These are phyloP conservation scores for Vaccinium darrowii DNA, from an alignment of 148 eudicot genomes.

Conservation along the genomic window DNA sequence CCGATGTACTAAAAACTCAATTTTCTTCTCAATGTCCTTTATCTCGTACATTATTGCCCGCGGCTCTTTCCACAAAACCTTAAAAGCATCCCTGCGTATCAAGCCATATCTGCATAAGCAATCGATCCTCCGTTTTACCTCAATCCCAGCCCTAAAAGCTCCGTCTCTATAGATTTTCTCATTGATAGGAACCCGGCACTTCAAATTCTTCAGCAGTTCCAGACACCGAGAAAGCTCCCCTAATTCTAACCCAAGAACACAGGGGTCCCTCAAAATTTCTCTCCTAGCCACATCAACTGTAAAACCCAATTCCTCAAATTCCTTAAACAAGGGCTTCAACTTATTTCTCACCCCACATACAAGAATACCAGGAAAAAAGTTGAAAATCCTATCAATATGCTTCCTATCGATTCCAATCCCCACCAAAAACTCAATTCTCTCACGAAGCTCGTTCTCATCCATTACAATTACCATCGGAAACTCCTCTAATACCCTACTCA, in stretches of 20 bases:
- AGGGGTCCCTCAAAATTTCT: slow-evolving; percentile 66
- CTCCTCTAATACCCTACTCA: slow-evolving; percentile 58
- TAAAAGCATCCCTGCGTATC: slow-evolving; percentile 72
- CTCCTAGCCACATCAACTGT: slow-evolving; percentile 31
- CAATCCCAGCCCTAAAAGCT: slow-evolving; percentile 66
- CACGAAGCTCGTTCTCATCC: slow-evolving; percentile 38
- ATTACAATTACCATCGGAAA: slow-evolving; percentile 50
- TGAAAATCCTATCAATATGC: slow-evolving; percentile 37
- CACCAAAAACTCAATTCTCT: slow-evolving; percentile 46
- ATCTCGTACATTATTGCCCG: slow-evolving; percentile 57
- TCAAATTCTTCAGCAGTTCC: slow-evolving; percentile 58
- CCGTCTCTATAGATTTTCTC: slow-evolving; percentile 60
- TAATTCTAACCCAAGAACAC: slow-evolving; percentile 58
- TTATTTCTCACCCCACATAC: slow-evolving; percentile 51
- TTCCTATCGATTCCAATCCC: slow-evolving; percentile 37
- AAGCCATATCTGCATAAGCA: slow-evolving; percentile 66
- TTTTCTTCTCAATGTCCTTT: slow-evolving; percentile 63
- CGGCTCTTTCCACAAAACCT: slow-evolving; percentile 73
- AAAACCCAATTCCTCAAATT: slow-evolving; percentile 65
- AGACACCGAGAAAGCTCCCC: slow-evolving; percentile 70
- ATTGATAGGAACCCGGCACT: slow-evolving; percentile 52
- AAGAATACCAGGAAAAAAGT: slow-evolving; percentile 47
- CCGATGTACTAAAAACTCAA: slow-evolving; percentile 56
- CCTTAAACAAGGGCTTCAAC: slow-evolving; percentile 67
- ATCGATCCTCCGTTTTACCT: slow-evolving; percentile 62